phyloP scores from a whole-genome alignment of 1,284 basidiomycete species.

The Mycosarcoma mackinlayi region DNA sequence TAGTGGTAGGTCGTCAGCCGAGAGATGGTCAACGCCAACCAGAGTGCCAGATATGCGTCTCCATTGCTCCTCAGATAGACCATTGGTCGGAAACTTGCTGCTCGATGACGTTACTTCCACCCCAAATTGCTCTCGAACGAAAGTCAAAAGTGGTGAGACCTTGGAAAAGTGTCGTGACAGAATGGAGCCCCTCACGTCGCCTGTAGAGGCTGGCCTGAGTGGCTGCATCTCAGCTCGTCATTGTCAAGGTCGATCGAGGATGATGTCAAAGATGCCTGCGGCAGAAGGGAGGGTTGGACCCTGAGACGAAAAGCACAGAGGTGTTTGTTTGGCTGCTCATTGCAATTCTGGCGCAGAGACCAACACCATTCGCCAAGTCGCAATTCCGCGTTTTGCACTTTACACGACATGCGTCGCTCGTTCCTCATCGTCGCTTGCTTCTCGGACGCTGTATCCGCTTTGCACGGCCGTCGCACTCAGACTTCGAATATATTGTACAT shows the following conservation, averaged over 20 bases:
- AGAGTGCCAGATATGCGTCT: slow-evolving; percentile 11
- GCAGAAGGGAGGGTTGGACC: slow-evolving; percentile 15
- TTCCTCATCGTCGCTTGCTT: no score
- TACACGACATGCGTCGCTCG: slow-evolving; percentile 7
- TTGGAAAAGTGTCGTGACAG: slow-evolving; percentile 24
- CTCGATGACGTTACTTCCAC: slow-evolving; percentile 17
- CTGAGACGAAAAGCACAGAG: no score
- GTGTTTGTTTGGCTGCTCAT: no score
- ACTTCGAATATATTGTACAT: not conserved
- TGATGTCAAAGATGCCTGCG: not conserved
- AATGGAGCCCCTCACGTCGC: slow-evolving; percentile 18
- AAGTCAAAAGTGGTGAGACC: slow-evolving; percentile 21
- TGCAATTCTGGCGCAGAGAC: no score
- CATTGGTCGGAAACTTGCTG: slow-evolving; percentile 5
- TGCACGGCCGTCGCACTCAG: no score
- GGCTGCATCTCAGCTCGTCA: slow-evolving; percentile 8
- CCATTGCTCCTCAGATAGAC: slow-evolving; percentile 27
- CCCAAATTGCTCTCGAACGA: slow-evolving; percentile 20
- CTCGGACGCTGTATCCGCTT: no score
- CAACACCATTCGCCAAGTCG: slow-evolving; percentile 7
- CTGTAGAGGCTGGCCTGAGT: no score
- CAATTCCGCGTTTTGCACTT: not conserved
- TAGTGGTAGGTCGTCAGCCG: not conserved
- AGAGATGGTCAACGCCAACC: slow-evolving; percentile 2
- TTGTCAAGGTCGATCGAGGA: slow-evolving; percentile 2